These are phyloP conservation scores for Ambrosia artemisiifolia DNA, from an alignment of 129 eudicot species.

Conservation along the genomic window DNA sequence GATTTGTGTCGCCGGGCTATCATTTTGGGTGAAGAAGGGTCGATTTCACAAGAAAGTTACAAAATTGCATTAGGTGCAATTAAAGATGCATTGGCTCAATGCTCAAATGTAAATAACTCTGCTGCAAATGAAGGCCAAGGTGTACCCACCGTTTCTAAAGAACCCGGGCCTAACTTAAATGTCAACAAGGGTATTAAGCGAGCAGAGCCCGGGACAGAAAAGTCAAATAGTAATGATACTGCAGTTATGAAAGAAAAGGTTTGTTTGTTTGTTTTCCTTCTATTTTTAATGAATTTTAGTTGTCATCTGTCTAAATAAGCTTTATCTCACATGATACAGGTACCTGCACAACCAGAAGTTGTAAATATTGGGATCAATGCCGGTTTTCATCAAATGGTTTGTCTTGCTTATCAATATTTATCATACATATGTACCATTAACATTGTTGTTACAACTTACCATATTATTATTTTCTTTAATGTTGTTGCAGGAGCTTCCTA, in stretches of 20 bases:
- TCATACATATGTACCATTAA: neutral
- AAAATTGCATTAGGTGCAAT: slow-evolving; percentile 57
- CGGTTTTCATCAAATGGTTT: slow-evolving; percentile 62
- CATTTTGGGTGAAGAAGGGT: slow-evolving; percentile 93
- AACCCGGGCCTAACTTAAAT: slow-evolving; percentile 25
- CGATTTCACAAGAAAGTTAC: slow-evolving; percentile 79
- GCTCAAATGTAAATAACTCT: slow-evolving; percentile 44
- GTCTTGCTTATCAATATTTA: slow-evolving; percentile 13
- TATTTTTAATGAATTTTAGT: neutral
- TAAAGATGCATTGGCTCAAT: slow-evolving; percentile 64
- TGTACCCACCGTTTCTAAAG: slow-evolving; percentile 26
- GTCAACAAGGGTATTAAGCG: slow-evolving; percentile 46
- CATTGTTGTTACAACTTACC: neutral
- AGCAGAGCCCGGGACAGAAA: slow-evolving; percentile 46
- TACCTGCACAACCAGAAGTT: slow-evolving; percentile 41
- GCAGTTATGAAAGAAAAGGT: slow-evolving; percentile 61
- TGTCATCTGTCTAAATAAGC: neutral
- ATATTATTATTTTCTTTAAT: neutral
- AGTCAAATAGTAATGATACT: slow-evolving; percentile 25
- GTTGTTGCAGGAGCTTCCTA: slow-evolving; percentile 46
- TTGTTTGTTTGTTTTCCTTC: slow-evolving; percentile 30
- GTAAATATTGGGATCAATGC: slow-evolving; percentile 52
- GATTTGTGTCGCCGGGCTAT: slow-evolving; percentile 90
- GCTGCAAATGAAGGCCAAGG: slow-evolving; percentile 37
- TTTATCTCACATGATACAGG: slow-evolving; percentile 41